A percentile compares a stretch with the other conserved stretches of the same genome.
Evolutionary conservation across 495 filamentous ascomycete species (phyloP).

Genomic region (Aspergillus cristatus): DNA sequence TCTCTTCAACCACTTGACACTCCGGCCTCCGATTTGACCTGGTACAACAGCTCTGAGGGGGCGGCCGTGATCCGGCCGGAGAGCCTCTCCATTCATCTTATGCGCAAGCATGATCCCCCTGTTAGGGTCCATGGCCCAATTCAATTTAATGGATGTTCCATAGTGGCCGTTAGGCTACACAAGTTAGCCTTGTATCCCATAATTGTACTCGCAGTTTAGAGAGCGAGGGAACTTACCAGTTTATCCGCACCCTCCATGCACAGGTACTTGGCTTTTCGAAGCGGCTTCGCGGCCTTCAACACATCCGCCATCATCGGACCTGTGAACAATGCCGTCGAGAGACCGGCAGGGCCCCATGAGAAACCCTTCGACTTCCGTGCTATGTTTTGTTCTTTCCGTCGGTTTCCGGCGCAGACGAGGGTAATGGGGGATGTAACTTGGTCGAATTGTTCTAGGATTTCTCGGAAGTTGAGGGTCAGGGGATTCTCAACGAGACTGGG

Average conservation of each 20-base stretch:
- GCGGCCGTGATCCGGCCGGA: constrained; percentile 81
- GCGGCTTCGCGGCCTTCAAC: constrained; percentile 57
- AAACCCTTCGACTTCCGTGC: constrained; percentile 92
- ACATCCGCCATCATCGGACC: constrained; percentile 72
- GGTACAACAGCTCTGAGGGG: constrained; percentile 81
- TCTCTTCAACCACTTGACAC: constrained; percentile 90
- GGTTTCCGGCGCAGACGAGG: constrained; percentile 87
- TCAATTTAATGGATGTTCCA: constrained; percentile 80
- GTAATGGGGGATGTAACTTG: constrained; percentile 84
- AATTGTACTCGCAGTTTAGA: neutral
- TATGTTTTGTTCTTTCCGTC: constrained; percentile 89
- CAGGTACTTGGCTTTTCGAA: constrained; percentile 67
- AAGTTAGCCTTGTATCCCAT: constrained; percentile 2
- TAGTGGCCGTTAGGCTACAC: constrained; percentile 77
- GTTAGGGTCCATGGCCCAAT: constrained; percentile 81
- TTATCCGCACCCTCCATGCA: constrained; percentile 93
- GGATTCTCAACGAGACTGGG: constrained; percentile 65
- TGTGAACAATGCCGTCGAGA: constrained; percentile 87
- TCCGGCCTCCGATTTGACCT: constrained; percentile 87
- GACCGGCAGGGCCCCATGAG: constrained; percentile 85
- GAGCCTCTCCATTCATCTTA: constrained; percentile 83
- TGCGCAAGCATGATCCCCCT: constrained; percentile 83
- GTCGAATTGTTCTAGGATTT: constrained; percentile 68
- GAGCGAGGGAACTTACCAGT: constrained; percentile 36
- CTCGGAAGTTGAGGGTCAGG: constrained; percentile 59